Evolutionary conservation across 2,329 filamentous ascomycete genomes (phyloP).

Genomic region (Gnomoniopsis smithogilvyi): DNA sequence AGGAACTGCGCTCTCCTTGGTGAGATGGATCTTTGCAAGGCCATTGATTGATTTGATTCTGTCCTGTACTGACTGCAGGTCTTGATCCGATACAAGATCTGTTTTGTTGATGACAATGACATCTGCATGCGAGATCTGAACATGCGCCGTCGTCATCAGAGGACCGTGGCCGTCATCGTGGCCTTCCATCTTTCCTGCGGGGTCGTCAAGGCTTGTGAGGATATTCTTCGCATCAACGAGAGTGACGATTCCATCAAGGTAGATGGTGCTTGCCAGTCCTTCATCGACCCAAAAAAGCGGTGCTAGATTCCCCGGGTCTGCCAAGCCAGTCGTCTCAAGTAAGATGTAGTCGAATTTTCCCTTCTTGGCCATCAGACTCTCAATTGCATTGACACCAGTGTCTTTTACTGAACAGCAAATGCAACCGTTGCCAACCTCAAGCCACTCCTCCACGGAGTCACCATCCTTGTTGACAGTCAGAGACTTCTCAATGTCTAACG

Average conservation of each 20-base stretch:
- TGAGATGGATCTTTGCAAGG: constrained; percentile 79
- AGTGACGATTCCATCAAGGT: constrained; percentile 94
- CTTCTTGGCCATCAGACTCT: constrained; percentile 90
- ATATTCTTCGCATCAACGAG: constrained; percentile 95
- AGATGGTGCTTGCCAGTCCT: constrained; percentile 90
- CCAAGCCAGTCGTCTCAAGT: constrained; percentile 91
- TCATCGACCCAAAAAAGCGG: constrained; percentile 98
- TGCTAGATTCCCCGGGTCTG: constrained; percentile 92
- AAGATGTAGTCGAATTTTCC: constrained; percentile 97
- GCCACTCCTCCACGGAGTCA: constrained; percentile 86
- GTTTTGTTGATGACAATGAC: constrained; percentile 93
- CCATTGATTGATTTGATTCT: constrained; percentile 85
- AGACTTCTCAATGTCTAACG: constrained; percentile 92
- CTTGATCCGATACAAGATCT: constrained; percentile 70
- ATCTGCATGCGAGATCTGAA: constrained; percentile 96
- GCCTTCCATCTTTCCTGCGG: constrained; percentile 49
- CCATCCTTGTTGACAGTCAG: constrained; percentile 84
- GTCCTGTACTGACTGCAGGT: constrained; percentile 66
- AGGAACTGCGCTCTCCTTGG: constrained; percentile 75
- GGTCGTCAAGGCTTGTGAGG: constrained; percentile 74
- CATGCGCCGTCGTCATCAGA: constrained; percentile 84
- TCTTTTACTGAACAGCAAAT: constrained; percentile 99
- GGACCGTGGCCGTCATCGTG: constrained; percentile 58
- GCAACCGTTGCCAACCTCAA: constrained; percentile 94
- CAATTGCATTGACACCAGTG: constrained; percentile 88